Conservation (phyloP, 345 rosid genomes). For the Mallotus nudiflorus region DNA sequence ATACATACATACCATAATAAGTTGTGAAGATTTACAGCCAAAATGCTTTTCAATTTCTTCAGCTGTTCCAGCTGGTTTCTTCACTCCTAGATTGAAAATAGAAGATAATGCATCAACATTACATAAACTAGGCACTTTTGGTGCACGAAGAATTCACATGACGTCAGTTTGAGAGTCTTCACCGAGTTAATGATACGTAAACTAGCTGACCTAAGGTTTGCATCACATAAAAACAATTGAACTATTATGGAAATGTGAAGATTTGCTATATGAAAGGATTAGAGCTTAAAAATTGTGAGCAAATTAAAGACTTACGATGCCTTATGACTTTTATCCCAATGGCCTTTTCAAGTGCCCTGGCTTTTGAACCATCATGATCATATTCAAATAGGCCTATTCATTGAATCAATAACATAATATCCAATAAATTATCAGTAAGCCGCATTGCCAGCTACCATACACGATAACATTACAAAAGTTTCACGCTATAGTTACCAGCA, state of each 20-base stretch:
- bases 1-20: constrained; percentile 63
- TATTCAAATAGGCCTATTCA: constrained; percentile 77
- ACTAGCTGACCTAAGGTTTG: neutral
- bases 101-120: constrained; percentile 15
- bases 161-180: neutral
- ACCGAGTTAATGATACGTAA: neutral
- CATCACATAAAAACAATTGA: neutral
- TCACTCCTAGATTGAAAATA: constrained; percentile 47
- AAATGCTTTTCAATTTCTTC: constrained; percentile 95
- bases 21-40: constrained; percentile 77
- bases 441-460: constrained; percentile 9
- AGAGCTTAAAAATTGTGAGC: neutral
- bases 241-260: neutral
- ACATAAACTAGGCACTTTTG: neutral
- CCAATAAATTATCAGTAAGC: constrained; percentile 1
- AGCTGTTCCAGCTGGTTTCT: constrained; percentile 94
- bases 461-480: neutral
- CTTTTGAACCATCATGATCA: constrained; percentile 82
- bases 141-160: no score
- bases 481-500: constrained; percentile 56
- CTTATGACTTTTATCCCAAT: constrained; percentile 86
- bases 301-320: constrained; percentile 68
- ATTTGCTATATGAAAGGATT: neutral
- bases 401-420: constrained; percentile 11
- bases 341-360: constrained; percentile 77